phyloP scores from a whole-genome alignment of 2,329 filamentous ascomycete species.

The Emergomyces pasteurianus region DNA sequence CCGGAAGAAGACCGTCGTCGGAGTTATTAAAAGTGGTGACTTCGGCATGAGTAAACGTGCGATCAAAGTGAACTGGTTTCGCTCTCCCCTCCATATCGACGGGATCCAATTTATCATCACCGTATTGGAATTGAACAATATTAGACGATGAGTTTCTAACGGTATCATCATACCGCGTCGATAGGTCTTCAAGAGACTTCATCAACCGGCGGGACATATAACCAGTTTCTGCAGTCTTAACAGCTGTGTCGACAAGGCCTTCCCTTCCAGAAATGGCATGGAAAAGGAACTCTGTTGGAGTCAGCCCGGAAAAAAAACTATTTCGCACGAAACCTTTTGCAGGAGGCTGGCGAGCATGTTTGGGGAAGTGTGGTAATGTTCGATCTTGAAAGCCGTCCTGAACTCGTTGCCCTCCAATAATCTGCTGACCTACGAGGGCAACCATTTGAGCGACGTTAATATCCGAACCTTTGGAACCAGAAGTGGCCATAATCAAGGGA shows the following conservation, averaged over 20 bases:
- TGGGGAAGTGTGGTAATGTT: constrained; percentile 87
- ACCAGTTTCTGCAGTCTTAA: constrained; percentile 96
- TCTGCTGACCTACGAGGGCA: constrained; percentile 91
- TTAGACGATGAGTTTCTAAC: constrained; percentile 80
- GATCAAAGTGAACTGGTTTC: constrained; percentile 80
- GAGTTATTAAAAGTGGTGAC: constrained; percentile 68
- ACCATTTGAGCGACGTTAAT: constrained; percentile 99
- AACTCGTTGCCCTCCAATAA: constrained; percentile 88
- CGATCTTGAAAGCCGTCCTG: constrained; percentile 93
- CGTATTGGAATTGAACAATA: constrained; percentile 95
- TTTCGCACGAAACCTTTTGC: constrained; percentile 95
- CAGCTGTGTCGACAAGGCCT: constrained; percentile 95
- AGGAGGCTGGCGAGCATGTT: constrained; percentile 80
- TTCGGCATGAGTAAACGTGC: constrained; percentile 73
- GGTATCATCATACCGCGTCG: constrained; percentile 85
- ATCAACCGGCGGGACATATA: constrained; percentile 98
- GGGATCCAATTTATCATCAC: constrained; percentile 88
- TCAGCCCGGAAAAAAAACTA: constrained; percentile 88
- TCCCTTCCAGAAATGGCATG: constrained; percentile 98
- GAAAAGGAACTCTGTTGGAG: constrained; percentile 89
- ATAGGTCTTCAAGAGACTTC: constrained; percentile 94
- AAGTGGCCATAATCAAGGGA: constrained; percentile 92
- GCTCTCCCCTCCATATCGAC: constrained; percentile 96
- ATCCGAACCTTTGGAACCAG: constrained; percentile 89
- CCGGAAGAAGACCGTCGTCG: constrained; percentile 60